A percentile compares a stretch with the other conserved stretches of the same genome.
phyloP scores from a whole-genome alignment of 2,329 filamentous ascomycete species.

The Sporothrix brunneoviolacea region DNA sequence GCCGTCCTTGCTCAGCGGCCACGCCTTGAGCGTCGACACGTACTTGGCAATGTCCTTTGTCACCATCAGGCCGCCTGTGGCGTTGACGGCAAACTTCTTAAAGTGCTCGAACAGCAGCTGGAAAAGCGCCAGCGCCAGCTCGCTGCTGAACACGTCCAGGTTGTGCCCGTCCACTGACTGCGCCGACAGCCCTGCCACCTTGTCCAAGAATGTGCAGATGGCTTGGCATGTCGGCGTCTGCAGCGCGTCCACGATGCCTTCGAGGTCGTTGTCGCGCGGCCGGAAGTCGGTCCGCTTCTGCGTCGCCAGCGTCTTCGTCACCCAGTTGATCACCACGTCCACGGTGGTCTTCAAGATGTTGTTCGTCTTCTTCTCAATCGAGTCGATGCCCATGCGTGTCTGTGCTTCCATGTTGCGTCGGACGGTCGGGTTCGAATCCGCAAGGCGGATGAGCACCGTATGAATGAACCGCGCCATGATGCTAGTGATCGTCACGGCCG shows the following conservation, averaged over 20 bases:
- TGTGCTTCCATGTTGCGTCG: slow-evolving; percentile 84
- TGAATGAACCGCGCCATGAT: slow-evolving; percentile 90
- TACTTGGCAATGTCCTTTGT: slow-evolving; percentile 96
- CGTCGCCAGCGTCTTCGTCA: slow-evolving; percentile 60
- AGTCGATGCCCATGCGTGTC: slow-evolving; percentile 63
- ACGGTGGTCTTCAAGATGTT: slow-evolving; percentile 50
- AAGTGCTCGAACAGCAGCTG: slow-evolving; percentile 83
- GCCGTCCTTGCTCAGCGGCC: slow-evolving; percentile 66
- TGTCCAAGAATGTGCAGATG: slow-evolving; percentile 73
- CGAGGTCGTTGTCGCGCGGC: slow-evolving; percentile 70
- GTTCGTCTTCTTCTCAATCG: slow-evolving; percentile 78
- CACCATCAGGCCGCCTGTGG: slow-evolving; percentile 88
- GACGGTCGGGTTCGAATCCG: slow-evolving; percentile 83
- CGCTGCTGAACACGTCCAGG: slow-evolving; percentile 71
- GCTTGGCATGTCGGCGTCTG: slow-evolving; percentile 80
- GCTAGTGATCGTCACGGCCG: slow-evolving; percentile 81
- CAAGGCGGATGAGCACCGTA: slow-evolving; percentile 83
- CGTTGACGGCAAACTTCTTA: slow-evolving; percentile 88
- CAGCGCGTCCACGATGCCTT: slow-evolving; percentile 59
- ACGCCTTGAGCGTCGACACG: slow-evolving; percentile 74
- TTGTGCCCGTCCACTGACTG: slow-evolving; percentile 77
- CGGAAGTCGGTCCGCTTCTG: slow-evolving; percentile 89
- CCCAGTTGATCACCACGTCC: slow-evolving; percentile 69
- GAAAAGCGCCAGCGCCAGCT: slow-evolving; percentile 75
- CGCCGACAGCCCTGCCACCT: slow-evolving; percentile 55